These are phyloP conservation scores for Mycena venus DNA, from an alignment of 768 basidiomycete species.

Conservation along the genomic window DNA sequence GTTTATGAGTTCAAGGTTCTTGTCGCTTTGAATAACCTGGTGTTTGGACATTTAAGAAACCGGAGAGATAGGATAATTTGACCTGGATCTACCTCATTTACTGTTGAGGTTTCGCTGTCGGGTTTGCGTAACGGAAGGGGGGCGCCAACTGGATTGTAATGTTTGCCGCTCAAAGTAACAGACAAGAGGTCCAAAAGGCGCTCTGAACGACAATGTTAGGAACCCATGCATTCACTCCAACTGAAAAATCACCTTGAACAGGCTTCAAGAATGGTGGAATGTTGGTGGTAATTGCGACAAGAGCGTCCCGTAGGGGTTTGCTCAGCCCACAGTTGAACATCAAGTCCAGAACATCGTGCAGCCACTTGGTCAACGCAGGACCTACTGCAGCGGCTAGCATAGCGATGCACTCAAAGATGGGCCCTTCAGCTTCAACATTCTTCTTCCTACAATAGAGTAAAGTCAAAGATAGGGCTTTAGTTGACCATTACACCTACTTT, in stretches of 20 bases:
- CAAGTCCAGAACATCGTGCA: conserved; percentile 96
- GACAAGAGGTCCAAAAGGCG: conserved; percentile 91
- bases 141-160: conserved; percentile 91
- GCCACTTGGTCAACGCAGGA: conserved; percentile 92
- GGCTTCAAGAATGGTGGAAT: conserved; percentile 93
- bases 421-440: conserved; percentile 93
- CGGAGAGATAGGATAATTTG: not conserved
- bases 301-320: conserved; percentile 87
- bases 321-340: conserved; percentile 97
- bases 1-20: conserved; percentile 77
- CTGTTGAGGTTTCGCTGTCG: conserved; percentile 61
- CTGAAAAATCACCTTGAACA: conserved; percentile 78
- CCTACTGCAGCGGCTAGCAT: conserved; percentile 97
- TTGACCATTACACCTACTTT: conserved; percentile 67
- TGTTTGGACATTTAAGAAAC: conserved; percentile 2
- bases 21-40: conserved; percentile 64
- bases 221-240: not conserved
- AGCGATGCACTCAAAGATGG: conserved; percentile 97
- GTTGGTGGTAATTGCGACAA: conserved; percentile 85
- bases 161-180: conserved; percentile 81
- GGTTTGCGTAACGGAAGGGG: conserved; percentile 72
- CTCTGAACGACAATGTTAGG: conserved; percentile 60
- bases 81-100: conserved; percentile 56
- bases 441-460: conserved; percentile 66
- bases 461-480: not conserved